Evolutionary conservation across 306 rosid genomes (phyloP).

Genomic region (Datisca glomerata): DNA sequence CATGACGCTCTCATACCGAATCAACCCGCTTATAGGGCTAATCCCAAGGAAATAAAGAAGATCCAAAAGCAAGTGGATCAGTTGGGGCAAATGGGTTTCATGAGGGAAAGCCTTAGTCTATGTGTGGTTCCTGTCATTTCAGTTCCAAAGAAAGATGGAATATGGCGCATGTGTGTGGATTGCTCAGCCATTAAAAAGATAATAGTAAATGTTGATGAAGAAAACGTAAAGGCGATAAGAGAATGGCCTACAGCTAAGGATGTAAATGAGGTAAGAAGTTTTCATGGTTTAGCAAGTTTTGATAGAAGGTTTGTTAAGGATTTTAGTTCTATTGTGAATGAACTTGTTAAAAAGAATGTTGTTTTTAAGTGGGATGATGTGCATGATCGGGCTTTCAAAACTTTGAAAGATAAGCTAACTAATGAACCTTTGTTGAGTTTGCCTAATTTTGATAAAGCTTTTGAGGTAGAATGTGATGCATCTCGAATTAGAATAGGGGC

Average conservation of each 20-base stretch:
- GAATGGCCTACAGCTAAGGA: background rate
- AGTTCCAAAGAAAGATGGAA: background rate
- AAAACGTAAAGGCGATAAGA: background rate
- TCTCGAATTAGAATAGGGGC: no score
- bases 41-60: background rate
- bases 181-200: background rate
- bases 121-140: background rate
- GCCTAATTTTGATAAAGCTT: no score
- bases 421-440: no score
- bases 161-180: background rate
- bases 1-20: background rate
- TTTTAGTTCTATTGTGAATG: no score
- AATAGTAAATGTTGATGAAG: no score
- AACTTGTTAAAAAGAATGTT: background rate
- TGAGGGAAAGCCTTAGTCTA: background rate
- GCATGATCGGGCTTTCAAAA: no score
- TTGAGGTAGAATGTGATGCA: no score
- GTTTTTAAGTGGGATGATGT: background rate
- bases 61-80: background rate
- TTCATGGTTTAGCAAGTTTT: no score
- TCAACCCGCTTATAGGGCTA: background rate
- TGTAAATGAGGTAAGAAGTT: background rate
- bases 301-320: background rate
- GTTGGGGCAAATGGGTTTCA: background rate
- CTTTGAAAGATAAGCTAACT: no score